A percentile compares a stretch with the other conserved stretches of the same genome.
These are phyloP conservation scores for Phoma sp. DNA, from an alignment of 2,329 filamentous ascomycete species.

Conservation along the genomic window DNA sequence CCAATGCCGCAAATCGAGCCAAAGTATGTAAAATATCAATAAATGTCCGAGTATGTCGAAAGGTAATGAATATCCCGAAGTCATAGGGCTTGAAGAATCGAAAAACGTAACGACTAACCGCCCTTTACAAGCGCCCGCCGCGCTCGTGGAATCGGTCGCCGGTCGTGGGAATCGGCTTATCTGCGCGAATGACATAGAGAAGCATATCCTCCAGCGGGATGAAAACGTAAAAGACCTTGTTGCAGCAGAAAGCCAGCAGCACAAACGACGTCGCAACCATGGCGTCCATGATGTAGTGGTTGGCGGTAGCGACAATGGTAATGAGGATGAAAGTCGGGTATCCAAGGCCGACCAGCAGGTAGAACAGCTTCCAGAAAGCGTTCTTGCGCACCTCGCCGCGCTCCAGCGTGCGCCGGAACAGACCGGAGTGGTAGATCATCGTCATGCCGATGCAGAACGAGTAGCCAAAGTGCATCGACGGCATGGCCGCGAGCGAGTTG, in stretches of 20 bases:
- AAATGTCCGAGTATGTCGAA: conserved; percentile 1
- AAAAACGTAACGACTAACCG: not conserved
- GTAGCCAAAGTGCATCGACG: conserved; percentile 63
- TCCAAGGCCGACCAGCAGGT: conserved; percentile 55
- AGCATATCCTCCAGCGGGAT: conserved; percentile 60
- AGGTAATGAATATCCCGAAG: no score
- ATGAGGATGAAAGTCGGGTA: conserved; percentile 63
- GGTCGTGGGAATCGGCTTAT: conserved; percentile 63
- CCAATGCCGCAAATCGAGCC: conserved; percentile 11
- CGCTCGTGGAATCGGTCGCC: conserved; percentile 53
- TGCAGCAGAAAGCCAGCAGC: conserved; percentile 55
- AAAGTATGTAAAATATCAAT: not conserved
- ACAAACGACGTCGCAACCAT: conserved; percentile 58
- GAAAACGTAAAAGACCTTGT: conserved; percentile 58
- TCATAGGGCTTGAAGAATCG: not conserved
- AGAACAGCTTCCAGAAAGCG: conserved; percentile 52
- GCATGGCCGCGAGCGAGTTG: conserved; percentile 56
- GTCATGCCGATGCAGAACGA: conserved; percentile 61
- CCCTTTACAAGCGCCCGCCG: conserved; percentile 38
- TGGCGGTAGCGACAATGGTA: conserved; percentile 67
- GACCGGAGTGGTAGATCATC: conserved; percentile 60
- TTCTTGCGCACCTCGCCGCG: conserved; percentile 52
- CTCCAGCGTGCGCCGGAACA: conserved; percentile 53
- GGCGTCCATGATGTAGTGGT: conserved; percentile 66
- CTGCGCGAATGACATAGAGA: conserved; percentile 55